Percentiles rank a stretch among this genome's conserved stretches.
Evolutionary conservation across 2,329 filamentous ascomycete genomes (phyloP).

Genomic region (Cadophora malorum): DNA sequence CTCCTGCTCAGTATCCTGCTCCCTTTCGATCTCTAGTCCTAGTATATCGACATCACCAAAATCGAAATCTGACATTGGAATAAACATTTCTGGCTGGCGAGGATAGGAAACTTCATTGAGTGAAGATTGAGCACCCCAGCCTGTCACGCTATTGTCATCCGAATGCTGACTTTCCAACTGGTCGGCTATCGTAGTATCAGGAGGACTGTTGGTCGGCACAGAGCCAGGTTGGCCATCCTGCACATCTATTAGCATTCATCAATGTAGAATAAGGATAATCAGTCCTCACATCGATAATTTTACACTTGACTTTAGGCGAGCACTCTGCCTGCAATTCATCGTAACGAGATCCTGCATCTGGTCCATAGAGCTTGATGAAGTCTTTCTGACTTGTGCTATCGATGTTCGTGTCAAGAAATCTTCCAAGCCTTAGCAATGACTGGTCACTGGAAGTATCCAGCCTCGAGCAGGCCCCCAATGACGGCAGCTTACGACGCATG

Average conservation of each 20-base stretch:
- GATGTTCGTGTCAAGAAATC: neutral
- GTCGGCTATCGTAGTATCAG: neutral
- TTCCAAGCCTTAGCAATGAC: neutral
- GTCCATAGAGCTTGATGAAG: neutral
- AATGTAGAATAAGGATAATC: neutral
- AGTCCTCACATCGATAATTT: neutral
- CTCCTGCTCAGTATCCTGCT: neutral
- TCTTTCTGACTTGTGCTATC: neutral
- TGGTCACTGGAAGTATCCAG: neutral
- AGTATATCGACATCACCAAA: neutral
- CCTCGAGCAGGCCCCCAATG: neutral
- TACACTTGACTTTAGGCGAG: neutral
- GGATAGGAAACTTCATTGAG: neutral
- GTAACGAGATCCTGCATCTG: constrained; percentile 6
- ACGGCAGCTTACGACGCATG: neutral
- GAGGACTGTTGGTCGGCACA: neutral
- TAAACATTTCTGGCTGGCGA: neutral
- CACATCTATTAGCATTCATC: neutral
- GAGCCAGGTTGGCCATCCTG: neutral
- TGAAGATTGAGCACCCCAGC: too few species aligned
- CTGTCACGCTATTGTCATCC: neutral
- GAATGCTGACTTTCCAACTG: neutral
- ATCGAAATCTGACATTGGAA: neutral
- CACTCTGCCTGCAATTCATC: neutral
- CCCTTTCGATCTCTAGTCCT: neutral